Percentiles rank a stretch among this genome's conserved stretches.
Conservation (phyloP, 345 rosid genomes). For the Brassica nigra region DNA sequence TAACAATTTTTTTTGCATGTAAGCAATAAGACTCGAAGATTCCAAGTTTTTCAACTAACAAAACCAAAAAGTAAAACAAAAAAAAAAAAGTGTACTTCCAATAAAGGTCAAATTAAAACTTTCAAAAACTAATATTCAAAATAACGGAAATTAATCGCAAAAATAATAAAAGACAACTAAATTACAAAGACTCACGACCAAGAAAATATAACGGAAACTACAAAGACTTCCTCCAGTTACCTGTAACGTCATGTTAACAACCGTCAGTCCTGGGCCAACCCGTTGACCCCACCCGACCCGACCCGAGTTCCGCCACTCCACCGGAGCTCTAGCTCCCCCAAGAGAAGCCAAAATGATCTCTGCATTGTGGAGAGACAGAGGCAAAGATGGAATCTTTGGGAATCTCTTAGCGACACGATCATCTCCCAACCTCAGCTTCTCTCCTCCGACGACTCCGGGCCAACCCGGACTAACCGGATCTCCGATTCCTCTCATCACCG, state of each 20-base stretch:
- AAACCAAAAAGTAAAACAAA: background rate
- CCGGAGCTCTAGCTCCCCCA: slow-evolving; percentile 56
- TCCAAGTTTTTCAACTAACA: background rate
- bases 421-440: slow-evolving; percentile 62
- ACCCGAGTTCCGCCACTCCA: slow-evolving; percentile 58
- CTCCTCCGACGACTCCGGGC: slow-evolving; percentile 76
- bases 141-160: slow-evolving; percentile 5
- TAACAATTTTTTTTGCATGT: no score
- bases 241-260: slow-evolving; percentile 78
- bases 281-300: slow-evolving; percentile 42
- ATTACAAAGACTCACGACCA: slow-evolving; percentile 13
- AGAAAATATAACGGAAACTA: slow-evolving; percentile 19
- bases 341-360: slow-evolving; percentile 66
- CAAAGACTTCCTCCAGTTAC: slow-evolving; percentile 25
- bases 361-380: slow-evolving; percentile 70
- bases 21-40: background rate
- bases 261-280: slow-evolving; percentile 72
- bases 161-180: background rate
- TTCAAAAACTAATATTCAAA: background rate
- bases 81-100: background rate
- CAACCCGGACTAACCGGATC: slow-evolving; percentile 95
- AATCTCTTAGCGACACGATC: slow-evolving; percentile 57
- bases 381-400: slow-evolving; percentile 79
- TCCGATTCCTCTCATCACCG: slow-evolving; percentile 90
- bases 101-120: background rate